Evolutionary conservation across 2,329 filamentous ascomycete genomes (phyloP).

Genomic region (Neospermospora avenae): DNA sequence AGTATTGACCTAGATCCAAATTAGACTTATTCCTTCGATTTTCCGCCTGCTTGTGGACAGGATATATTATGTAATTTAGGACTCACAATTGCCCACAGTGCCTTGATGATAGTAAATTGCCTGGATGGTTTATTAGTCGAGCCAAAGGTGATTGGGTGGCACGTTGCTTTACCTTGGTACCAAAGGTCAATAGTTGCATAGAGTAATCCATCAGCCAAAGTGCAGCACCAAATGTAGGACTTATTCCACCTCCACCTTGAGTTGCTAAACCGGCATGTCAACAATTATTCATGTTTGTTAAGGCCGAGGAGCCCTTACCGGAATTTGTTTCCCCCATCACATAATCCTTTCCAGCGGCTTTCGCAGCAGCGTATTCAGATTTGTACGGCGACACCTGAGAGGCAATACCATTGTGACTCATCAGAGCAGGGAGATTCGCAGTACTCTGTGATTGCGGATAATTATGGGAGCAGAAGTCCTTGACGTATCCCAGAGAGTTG

Average conservation of each 20-base stretch:
- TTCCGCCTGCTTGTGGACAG: too few species aligned
- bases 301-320: not conserved
- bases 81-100: conserved; percentile 21
- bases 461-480: conserved; percentile 32
- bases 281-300: too few species aligned
- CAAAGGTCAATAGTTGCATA: conserved; percentile 11
- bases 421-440: conserved; percentile 32
- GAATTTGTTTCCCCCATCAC: conserved; percentile 35
- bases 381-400: conserved; percentile 25
- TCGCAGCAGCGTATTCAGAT: conserved; percentile 26
- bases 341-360: conserved; percentile 27
- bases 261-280: too few species aligned
- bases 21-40: too few species aligned
- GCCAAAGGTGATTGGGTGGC: too few species aligned
- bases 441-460: conserved; percentile 36
- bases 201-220: conserved; percentile 34
- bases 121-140: not conserved
- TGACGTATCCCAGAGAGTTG: conserved; percentile 25
- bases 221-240: conserved; percentile 30
- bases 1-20: conserved; percentile 32
- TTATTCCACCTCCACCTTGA: conserved; percentile 26
- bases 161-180: too few species aligned
- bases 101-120: conserved; percentile 32
- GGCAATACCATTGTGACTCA: conserved; percentile 30
- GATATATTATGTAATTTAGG: too few species aligned